Conservation (phyloP, 1,284 basidiomycete genomes). For the Cryptococcus depauperatus region DNA sequence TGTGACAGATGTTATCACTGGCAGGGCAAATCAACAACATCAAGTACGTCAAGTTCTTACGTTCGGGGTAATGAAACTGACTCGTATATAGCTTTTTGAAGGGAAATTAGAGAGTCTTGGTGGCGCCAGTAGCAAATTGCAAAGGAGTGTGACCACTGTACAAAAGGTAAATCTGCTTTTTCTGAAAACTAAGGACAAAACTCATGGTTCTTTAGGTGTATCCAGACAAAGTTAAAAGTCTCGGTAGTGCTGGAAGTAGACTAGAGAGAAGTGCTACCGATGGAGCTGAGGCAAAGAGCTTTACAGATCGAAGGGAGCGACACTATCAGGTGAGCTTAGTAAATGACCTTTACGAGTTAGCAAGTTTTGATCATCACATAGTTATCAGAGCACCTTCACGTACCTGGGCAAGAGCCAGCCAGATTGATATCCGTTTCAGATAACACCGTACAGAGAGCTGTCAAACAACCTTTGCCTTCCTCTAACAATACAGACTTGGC, state of each 20-base stretch:
- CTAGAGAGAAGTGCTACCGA: neutral
- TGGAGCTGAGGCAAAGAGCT: neutral
- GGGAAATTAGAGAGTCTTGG: too few relatives aligned
- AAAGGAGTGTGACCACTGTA: too few relatives aligned
- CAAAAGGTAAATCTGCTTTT: neutral
- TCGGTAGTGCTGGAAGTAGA: neutral
- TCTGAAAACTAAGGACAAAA: neutral
- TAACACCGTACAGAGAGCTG: conserved; percentile 4
- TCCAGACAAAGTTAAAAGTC: neutral
- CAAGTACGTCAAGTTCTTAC: too few relatives aligned
- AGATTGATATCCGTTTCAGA: conserved; percentile 1
- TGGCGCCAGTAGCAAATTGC: too few relatives aligned
- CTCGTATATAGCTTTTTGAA: too few relatives aligned
- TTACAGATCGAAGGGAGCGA: neutral
- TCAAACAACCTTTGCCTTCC: conserved; percentile 3
- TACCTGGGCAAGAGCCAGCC: neutral
- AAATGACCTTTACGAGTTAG: neutral
- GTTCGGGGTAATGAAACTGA: too few relatives aligned
- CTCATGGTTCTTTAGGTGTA: neutral
- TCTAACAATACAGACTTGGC: too few relatives aligned
- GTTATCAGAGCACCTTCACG: conserved; percentile 2
- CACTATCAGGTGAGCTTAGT: conserved; percentile 6
- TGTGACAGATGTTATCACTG: neutral
- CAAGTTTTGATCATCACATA: neutral
- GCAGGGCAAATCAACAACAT: neutral